Evolutionary conservation across 1,284 basidiomycete genomes (phyloP).

Genomic region (Ganoderma sp.): DNA sequence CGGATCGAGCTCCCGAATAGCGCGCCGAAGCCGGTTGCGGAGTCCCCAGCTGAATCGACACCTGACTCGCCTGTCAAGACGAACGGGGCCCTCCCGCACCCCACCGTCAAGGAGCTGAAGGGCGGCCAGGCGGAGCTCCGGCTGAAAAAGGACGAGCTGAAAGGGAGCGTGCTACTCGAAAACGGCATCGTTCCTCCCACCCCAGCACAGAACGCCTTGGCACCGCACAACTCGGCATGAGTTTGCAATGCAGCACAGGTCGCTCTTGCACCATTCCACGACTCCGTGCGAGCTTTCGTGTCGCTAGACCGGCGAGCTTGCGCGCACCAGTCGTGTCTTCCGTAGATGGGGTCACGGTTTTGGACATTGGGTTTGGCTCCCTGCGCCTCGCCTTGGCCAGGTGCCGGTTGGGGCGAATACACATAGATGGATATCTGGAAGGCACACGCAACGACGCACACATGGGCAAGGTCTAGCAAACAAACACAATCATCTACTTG

Average conservation of each 20-base stretch:
- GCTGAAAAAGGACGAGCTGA: conserved; percentile 41
- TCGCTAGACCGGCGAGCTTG: neutral
- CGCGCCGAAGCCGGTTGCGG: conserved; percentile 27
- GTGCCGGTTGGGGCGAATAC: neutral
- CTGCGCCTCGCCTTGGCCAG: neutral
- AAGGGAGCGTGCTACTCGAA: conserved; percentile 41
- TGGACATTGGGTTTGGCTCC: conserved; percentile 2
- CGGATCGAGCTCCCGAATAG: conserved; percentile 47
- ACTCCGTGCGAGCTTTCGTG: no score
- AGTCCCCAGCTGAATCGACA: conserved; percentile 21
- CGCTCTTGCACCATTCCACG: no score
- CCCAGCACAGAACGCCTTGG: conserved; percentile 38
- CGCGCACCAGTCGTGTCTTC: neutral
- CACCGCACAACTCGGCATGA: conserved; percentile 30
- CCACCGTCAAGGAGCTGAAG: conserved; percentile 43
- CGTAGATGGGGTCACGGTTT: neutral
- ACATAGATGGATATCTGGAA: conserved; percentile 11
- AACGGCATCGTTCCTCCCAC: conserved; percentile 44
- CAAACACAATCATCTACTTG: conserved; percentile 10
- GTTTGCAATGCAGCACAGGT: neutral
- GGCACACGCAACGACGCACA: conserved; percentile 5
- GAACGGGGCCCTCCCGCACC: conserved; percentile 40
- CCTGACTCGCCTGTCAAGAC: conserved; percentile 19
- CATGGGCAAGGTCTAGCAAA: neutral
- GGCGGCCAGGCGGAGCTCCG: conserved; percentile 48